Percentiles rank a stretch among this genome's conserved stretches.
phyloP scores from a whole-genome alignment of 2,329 filamentous ascomycete species.

The Macrophomina tecta region DNA sequence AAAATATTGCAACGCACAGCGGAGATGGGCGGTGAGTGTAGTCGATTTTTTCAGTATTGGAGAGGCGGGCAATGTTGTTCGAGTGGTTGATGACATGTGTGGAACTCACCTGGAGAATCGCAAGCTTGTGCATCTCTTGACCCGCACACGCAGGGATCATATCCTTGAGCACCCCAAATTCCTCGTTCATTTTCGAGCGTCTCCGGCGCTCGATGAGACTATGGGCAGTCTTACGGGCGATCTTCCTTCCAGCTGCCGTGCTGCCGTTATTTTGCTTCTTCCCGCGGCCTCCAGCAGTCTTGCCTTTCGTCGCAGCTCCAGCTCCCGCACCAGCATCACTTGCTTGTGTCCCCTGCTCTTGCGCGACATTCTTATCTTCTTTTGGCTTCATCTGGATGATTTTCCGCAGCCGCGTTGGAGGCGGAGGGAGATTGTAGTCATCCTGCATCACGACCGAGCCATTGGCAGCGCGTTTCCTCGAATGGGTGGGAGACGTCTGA shows the following conservation, averaged over 20 bases:
- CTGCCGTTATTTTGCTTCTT: conserved; percentile 75
- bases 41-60: not conserved
- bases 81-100: not conserved
- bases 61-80: not conserved
- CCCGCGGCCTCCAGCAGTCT: conserved; percentile 35
- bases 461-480: conserved; percentile 34
- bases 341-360: conserved; percentile 10
- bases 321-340: conserved; percentile 28
- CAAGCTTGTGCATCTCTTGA: conserved; percentile 95
- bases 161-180: conserved; percentile 89
- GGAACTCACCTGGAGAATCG: conserved; percentile 79
- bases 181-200: conserved; percentile 98
- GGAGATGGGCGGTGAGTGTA: not conserved
- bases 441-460: conserved; percentile 57
- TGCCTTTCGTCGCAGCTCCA: conserved; percentile 28
- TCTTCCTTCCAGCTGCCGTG: conserved; percentile 89
- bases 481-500: conserved; percentile 37
- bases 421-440: conserved; percentile 83
- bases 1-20: too few species aligned
- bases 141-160: conserved; percentile 97
- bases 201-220: conserved; percentile 90
- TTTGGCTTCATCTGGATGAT: conserved; percentile 96
- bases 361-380: conserved; percentile 38
- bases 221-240: conserved; percentile 93
- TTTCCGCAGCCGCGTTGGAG: conserved; percentile 88